phyloP scores from a whole-genome alignment of 2,329 filamentous ascomycete genomes.

The Endocalyx cinctus region DNA sequence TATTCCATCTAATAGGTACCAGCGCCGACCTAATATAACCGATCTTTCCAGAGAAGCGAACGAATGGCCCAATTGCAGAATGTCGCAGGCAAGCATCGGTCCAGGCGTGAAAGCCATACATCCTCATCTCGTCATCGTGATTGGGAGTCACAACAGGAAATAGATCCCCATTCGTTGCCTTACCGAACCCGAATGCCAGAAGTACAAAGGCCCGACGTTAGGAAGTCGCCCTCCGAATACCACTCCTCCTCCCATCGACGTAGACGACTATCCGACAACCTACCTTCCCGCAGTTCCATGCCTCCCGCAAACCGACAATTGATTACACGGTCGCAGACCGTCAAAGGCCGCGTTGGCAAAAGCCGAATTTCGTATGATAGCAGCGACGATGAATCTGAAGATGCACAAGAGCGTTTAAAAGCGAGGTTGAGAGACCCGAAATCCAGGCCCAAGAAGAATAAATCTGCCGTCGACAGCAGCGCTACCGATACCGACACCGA shows the following conservation, averaged over 20 bases:
- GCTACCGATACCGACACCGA: no score
- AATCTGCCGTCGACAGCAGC: no score
- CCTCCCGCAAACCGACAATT: slow-evolving; percentile 24
- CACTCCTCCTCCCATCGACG: slow-evolving; percentile 20
- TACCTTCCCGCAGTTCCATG: slow-evolving; percentile 20
- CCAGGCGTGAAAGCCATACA: slow-evolving; percentile 22
- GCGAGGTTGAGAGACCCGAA: slow-evolving; percentile 19
- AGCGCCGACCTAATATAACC: slow-evolving; percentile 19
- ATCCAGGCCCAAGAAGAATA: no score
- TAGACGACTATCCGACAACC: slow-evolving; percentile 21
- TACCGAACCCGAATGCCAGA: slow-evolving; percentile 27
- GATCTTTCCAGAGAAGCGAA: slow-evolving; percentile 15
- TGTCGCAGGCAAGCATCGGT: slow-evolving; percentile 23
- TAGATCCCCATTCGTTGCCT: slow-evolving; percentile 29
- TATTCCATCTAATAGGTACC: slow-evolving; percentile 21
- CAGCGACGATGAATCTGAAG: slow-evolving; percentile 19
- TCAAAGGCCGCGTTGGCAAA: slow-evolving; percentile 18
- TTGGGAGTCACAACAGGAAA: slow-evolving; percentile 24
- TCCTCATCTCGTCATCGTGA: slow-evolving; percentile 25
- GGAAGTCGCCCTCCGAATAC: slow-evolving; percentile 13
- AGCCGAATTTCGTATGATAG: slow-evolving; percentile 16
- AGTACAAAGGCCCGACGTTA: slow-evolving; percentile 29
- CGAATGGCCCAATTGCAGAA: slow-evolving; percentile 27
- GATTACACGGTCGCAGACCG: slow-evolving; percentile 18
- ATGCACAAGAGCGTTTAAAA: slow-evolving; percentile 19